Base-by-base conservation (phyloP, 2,329 filamentous ascomycete species). In the Tolypocladium ophioglossoides region DNA sequence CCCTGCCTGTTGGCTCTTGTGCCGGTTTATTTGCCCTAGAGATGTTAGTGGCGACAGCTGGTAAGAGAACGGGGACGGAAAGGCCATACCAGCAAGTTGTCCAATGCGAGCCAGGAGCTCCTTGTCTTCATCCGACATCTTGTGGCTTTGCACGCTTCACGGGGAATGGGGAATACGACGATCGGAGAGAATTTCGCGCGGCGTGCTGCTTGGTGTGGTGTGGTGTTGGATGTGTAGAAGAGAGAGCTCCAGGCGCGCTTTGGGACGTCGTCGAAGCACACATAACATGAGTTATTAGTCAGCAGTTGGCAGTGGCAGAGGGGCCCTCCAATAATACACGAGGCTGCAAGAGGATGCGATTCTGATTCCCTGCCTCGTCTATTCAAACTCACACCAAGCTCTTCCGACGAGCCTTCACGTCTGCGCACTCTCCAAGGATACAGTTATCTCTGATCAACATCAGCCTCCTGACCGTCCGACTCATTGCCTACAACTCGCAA, bases 21-120 rank as follows among this genome's bases (percentile, higher is more conserved):
- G 85, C 52, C 84, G 82, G 67, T 91, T 91, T 66, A 94, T 92
- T 70, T 88, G 85, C 61, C 86, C 87, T 90, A 27, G 10, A 59
- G 11, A 40, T 41, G 56, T 66, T 52, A 70, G 58, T 63, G 49
- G 44, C 54, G 54, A 44, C 34, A 52, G 55, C 47, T 59, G 54
- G 30, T 37, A 30, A 44, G 53, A 38, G 18, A 30, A 47, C 32
- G 37, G 12, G 35, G 12, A 16, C 11, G 20, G 7, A 14, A 11
- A 40, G 52, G 48, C 65, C 70, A 47, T 66, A 78, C 77, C 74
- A 55, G 79, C 75, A 52, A 80, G 66, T 44, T 73, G 73, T 62
- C 74, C 70, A 64, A 83, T 83, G 59, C 73, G 73, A 52, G 76
- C 78, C 63, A 80, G 67, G 58, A 83, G 67, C 55, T 78, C 76